phyloP scores from a whole-genome alignment of 1,284 basidiomycete species.

The Cryptococcus jaspeensis region DNA sequence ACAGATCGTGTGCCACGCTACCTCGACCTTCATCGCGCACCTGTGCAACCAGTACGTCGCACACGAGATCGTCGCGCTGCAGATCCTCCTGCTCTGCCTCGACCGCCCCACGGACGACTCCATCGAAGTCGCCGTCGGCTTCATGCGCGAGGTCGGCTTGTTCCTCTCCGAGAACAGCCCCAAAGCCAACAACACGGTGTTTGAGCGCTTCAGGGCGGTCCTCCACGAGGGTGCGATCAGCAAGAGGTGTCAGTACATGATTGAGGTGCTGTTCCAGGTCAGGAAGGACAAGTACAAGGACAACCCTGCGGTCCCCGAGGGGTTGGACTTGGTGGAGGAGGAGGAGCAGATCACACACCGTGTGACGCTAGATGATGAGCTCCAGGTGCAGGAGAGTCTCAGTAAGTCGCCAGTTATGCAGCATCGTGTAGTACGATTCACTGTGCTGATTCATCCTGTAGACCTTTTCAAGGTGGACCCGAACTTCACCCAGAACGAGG shows the following conservation, averaged over 20 bases:
- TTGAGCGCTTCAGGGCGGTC: conserved; percentile 93
- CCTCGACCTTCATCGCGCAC: conserved; percentile 94
- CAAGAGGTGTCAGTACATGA: conserved; percentile 98
- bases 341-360: conserved; percentile 96
- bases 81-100: conserved; percentile 90
- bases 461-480: conserved; percentile 96
- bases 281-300: conserved; percentile 99
- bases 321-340: conserved; percentile 93
- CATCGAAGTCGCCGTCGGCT: conserved; percentile 96
- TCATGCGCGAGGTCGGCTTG: conserved; percentile 95
- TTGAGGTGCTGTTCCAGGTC: conserved; percentile 97
- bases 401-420: conserved; percentile 61
- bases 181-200: conserved; percentile 88
- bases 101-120: conserved; percentile 96
- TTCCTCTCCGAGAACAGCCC: conserved; percentile 92
- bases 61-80: conserved; percentile 89
- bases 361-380: conserved; percentile 84
- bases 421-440: not conserved
- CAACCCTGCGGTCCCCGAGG: conserved; percentile 89
- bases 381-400: conserved; percentile 89
- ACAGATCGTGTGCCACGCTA: conserved; percentile 86
- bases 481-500: conserved; percentile 85
- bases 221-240: conserved; percentile 93
- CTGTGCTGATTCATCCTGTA: conserved; percentile 43
- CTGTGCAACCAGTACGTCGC: conserved; percentile 95